Conservation (phyloP, 495 filamentous ascomycete genomes). For the Tuber microsphaerosporum region DNA sequence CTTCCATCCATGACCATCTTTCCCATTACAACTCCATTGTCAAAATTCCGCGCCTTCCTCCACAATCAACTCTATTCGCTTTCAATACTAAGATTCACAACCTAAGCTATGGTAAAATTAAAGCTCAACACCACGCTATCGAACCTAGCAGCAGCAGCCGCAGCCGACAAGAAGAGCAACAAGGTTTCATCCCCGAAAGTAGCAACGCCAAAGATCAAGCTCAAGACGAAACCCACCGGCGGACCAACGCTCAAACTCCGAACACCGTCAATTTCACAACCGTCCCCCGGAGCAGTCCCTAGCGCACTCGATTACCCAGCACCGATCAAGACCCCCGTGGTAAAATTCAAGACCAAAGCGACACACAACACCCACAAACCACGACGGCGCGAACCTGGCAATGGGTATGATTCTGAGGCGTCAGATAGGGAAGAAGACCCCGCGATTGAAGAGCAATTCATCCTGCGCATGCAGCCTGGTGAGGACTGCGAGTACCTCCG, state of each 20-base stretch:
- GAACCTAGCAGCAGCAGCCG: conserved; percentile 48
- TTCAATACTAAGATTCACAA: not conserved
- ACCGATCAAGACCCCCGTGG: conserved; percentile 42
- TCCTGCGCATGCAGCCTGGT: conserved; percentile 80
- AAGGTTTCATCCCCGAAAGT: conserved; percentile 47
- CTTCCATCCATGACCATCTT: not conserved
- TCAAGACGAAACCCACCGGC: conserved; percentile 38
- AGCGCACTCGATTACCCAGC: conserved; percentile 33
- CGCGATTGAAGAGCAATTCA: conserved; percentile 74
- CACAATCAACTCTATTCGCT: not conserved
- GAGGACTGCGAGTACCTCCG: conserved; percentile 75
- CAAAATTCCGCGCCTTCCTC: not conserved
- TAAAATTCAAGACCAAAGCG: conserved; percentile 54
- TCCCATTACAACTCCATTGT: not conserved
- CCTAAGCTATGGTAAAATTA: conserved; percentile 50
- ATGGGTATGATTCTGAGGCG: conserved; percentile 95
- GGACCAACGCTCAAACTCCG: conserved; percentile 51
- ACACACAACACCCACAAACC: conserved; percentile 46
- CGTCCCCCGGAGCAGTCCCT: conserved; percentile 41
- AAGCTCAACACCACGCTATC: conserved; percentile 46
- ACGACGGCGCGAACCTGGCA: conserved; percentile 51
- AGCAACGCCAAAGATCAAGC: conserved; percentile 42
- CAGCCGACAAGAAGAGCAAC: conserved; percentile 47
- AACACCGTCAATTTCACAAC: conserved; percentile 46
- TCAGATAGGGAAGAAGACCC: conserved; percentile 84